Evolutionary conservation across 495 filamentous ascomycete species (phyloP), one percentile per base, ranked within the genome.

Genomic region (Neurospora sp.): DNA sequence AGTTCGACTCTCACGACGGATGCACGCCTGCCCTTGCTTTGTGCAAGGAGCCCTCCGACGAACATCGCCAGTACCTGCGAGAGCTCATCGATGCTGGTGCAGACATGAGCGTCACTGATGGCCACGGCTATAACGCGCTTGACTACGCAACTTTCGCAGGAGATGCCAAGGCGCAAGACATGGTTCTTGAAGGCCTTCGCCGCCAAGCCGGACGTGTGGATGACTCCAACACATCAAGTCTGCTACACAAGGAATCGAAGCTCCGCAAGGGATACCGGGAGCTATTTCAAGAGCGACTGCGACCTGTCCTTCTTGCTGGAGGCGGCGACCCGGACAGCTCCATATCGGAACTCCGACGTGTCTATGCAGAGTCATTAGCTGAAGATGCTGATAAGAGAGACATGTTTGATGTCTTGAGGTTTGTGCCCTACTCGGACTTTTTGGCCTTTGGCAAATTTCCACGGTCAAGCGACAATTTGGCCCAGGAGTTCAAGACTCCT

Each of bases 31-130:
- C 79, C 27, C 80, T 82, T 38, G 75, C 78, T 3, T 53, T 83
- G 20, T 78, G 78, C 71, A 81, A 77, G 71, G 81, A 83, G 53
- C 79, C 78, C 1, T 78, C 81, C 3, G 39, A 70, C 2, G 81
- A 82, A 69, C 75, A 81, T 68, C 70, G 73, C 2, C 68, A 70
- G 14, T 81, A 80, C 70, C 61, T 83, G 12, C 9, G 40, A 20
- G 73, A 78, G 20, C 27, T 83, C 8, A 69, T 81, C 10, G 72
- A 76, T 8, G 76, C 75, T 1, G 79, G 80, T 3, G 80, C 74
- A 5, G 78, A 81, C 69, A 16, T 81, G 70, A 72, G 77, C 38
- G 12, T 68, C 2, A 39, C 73, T 6, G 81, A 81, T 53, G 71
- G 76, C 7, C 53, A 80, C 22, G 79, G 81, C 16, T 82, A 79